A percentile compares a stretch with the other conserved stretches of the same genome.
phyloP scores from a whole-genome alignment of 208 protist species.

The Blastocrithidia nonstop region DNA sequence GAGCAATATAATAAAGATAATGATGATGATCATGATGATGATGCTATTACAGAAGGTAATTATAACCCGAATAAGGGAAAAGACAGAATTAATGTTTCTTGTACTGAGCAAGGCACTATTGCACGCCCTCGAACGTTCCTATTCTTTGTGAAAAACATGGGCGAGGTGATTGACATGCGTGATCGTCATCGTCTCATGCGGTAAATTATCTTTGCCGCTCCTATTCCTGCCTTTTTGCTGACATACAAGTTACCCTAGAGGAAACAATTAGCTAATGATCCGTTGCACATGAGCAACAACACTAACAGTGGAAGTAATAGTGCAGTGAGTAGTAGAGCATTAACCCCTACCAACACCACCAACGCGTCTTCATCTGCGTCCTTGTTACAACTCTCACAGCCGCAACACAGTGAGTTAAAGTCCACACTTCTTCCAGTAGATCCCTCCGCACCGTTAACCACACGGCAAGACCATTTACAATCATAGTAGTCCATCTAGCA shows the following conservation, averaged over 20 bases:
- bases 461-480: background rate
- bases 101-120: background rate
- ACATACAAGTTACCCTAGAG: too few relatives aligned
- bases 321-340: background rate
- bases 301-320: background rate
- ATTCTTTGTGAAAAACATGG: background rate
- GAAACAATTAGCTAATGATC: too few relatives aligned
- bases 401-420: background rate
- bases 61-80: background rate
- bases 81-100: background rate
- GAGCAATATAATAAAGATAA: background rate
- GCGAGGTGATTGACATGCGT: background rate
- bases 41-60: background rate
- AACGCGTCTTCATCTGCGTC: background rate
- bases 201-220: background rate
- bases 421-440: too few relatives aligned
- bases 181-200: background rate
- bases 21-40: background rate
- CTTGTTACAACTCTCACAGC: background rate
- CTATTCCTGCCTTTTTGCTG: background rate
- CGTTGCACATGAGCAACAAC: background rate
- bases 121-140: background rate
- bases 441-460: too few relatives aligned
- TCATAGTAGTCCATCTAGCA: background rate
- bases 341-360: background rate